A percentile compares a stretch with the other conserved stretches of the same genome.
These are phyloP conservation scores for Starmera stellimalicola DNA, from an alignment of 1,139 yeast species.

Conservation along the genomic window DNA sequence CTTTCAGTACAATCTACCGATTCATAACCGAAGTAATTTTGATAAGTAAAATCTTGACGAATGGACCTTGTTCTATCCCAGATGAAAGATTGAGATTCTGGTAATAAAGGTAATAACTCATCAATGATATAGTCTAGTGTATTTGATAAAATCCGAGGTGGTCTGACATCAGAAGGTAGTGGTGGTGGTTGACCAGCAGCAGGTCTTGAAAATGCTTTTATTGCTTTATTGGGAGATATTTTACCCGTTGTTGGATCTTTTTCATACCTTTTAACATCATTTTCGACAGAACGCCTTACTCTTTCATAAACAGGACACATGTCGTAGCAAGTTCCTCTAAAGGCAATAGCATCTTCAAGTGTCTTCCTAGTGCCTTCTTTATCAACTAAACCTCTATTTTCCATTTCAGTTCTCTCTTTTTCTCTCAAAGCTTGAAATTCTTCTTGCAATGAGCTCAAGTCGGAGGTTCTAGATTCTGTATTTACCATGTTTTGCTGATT, in stretches of 20 bases:
- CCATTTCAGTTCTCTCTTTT: conserved; percentile 73
- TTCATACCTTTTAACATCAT: conserved; percentile 76
- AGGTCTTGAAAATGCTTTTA: conserved; percentile 92
- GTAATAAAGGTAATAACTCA: conserved; percentile 53
- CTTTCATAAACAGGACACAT: conserved; percentile 97
- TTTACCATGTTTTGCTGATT: conserved; percentile 40
- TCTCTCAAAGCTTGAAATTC: conserved; percentile 67
- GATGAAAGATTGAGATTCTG: conserved; percentile 83
- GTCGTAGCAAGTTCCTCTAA: conserved; percentile 81
- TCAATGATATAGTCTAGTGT: conserved; percentile 67
- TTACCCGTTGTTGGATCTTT: conserved; percentile 54
- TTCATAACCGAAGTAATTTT: conserved; percentile 88
- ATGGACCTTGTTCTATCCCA: conserved; percentile 99
- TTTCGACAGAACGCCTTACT: conserved; percentile 79
- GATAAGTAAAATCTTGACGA: conserved; percentile 94
- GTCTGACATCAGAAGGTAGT: conserved; percentile 92
- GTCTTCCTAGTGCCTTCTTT: conserved; percentile 77
- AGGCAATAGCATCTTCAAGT: conserved; percentile 75
- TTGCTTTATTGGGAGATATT: conserved; percentile 56
- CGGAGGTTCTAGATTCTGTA: conserved; percentile 33
- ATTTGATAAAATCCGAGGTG: conserved; percentile 62
- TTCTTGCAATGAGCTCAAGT: conserved; percentile 43
- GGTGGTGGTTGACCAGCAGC: conserved; percentile 99
- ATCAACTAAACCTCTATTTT: conserved; percentile 73
- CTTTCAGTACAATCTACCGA: conserved; percentile 89